Evolutionary conservation across 73 alveolate species (phyloP).

Genomic region (Breviolum minutum): DNA sequence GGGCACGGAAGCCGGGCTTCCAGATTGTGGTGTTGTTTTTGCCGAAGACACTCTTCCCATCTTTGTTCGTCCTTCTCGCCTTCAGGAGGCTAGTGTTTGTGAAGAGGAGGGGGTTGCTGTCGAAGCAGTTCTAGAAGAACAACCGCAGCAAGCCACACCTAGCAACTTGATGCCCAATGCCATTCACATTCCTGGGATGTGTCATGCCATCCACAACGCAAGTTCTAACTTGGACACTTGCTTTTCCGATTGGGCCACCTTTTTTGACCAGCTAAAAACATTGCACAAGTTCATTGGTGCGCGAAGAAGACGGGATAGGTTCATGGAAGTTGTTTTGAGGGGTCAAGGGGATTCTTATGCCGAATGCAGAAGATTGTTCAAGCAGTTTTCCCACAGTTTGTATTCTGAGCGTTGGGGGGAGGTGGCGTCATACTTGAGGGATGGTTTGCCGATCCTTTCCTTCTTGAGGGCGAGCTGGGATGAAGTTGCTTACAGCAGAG

Average conservation of each 20-base stretch:
- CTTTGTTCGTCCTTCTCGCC: not conserved
- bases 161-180: not conserved
- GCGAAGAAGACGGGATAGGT: not conserved
- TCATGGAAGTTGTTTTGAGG: constrained; percentile 1
- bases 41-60: not conserved
- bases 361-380: not conserved
- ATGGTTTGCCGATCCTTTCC: not conserved
- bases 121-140: not conserved
- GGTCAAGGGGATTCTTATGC: not conserved
- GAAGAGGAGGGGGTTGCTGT: not conserved
- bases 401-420: constrained; percentile 20
- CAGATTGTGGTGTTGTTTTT: not conserved
- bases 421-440: constrained; percentile 8
- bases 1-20: constrained; percentile 27
- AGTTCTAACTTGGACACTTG: not conserved
- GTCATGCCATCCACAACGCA: constrained; percentile 35
- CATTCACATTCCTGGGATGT: constrained; percentile 17
- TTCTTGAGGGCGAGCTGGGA: constrained; percentile 3
- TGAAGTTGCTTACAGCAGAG: not conserved
- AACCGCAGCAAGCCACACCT: not conserved
- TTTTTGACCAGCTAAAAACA: not conserved
- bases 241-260: not conserved
- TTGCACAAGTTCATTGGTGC: constrained; percentile 10
- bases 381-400: not conserved
- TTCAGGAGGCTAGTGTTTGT: not conserved